phyloP scores from a whole-genome alignment of 2,329 filamentous ascomycete species.

The Sphaerulina vaccinii region DNA sequence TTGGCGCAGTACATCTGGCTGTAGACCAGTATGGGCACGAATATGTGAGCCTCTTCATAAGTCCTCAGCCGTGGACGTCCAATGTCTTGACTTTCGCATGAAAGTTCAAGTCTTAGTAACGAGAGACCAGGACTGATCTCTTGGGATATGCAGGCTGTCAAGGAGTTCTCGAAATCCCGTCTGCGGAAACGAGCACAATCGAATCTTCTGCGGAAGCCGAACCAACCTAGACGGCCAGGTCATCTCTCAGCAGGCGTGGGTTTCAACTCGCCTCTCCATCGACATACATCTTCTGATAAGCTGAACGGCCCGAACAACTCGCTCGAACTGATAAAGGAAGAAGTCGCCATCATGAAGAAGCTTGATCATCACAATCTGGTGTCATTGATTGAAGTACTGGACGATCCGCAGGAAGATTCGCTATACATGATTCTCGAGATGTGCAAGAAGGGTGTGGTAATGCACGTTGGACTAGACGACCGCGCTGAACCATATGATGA shows the following conservation, averaged over 20 bases:
- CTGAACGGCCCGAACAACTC: conserved; percentile 63
- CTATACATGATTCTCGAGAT: conserved; percentile 98
- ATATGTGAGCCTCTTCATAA: conserved; percentile 66
- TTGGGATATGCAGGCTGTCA: conserved; percentile 68
- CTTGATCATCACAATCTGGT: conserved; percentile 94
- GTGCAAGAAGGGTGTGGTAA: conserved; percentile 96
- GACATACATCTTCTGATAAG: conserved; percentile 54
- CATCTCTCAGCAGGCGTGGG: conserved; percentile 52
- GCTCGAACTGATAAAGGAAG: conserved; percentile 84
- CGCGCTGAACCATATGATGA: conserved; percentile 76
- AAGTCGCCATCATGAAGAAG: conserved; percentile 99
- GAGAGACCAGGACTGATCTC: conserved; percentile 18
- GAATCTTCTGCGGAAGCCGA: conserved; percentile 71
- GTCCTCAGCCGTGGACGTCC: neutral
- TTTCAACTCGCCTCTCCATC: conserved; percentile 64
- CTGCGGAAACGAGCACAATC: conserved; percentile 88
- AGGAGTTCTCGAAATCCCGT: conserved; percentile 93
- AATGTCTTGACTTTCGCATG: conserved; percentile 11
- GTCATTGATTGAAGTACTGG: conserved; percentile 85
- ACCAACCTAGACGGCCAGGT: conserved; percentile 53
- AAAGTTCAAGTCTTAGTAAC: conserved; percentile 1
- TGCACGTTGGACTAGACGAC: conserved; percentile 90
- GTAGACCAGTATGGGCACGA: conserved; percentile 87
- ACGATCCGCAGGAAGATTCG: conserved; percentile 93
- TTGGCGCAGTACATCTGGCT: conserved; percentile 87